Evolutionary conservation across 768 basidiomycete genomes (phyloP), one percentile per base, ranked within the genome.

Genomic region (Russula griseocarnosa): DNA sequence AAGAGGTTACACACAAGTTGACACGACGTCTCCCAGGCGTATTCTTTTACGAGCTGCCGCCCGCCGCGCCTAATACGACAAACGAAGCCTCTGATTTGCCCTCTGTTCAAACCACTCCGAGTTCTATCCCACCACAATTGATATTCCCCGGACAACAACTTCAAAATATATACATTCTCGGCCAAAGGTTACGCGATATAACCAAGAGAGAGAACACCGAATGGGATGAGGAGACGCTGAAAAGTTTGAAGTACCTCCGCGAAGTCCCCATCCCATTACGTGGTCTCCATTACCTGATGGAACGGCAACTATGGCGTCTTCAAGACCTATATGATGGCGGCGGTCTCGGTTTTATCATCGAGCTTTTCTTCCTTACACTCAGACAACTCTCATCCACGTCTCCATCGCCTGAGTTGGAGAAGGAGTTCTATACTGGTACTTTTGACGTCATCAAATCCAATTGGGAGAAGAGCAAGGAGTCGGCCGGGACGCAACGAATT

Each of bases 331-430:
- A 38, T 22, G 49, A 62, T 8, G 47, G 55, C 0, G 10, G 47
- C 11, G 49, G 61, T 30, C 47, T 62, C 5, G 47, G 61, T 0
- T 51, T 32, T 44, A 50, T 47, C 3, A 13, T 62, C 9, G 61
- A 62, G 16, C 61, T 62, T 16, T 56, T 55, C 47, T 62, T 62
- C 54, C 55, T 62, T n/a, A n/a, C 55, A 22, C 49, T 51, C 16
- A 50, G 55, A 51, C 47, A 62, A 46, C 28, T 51, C 24, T 22
- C 13, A 40, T 40, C 38, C 38, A 2, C 8, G 24, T 4, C 36
- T 5, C 22, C 38, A 28, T 60, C 38, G 8, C 1, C 24, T 28
- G 54, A 56, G 22, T 49, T 16, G 4, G 3, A 24, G 32, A 0
- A 5, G 3, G 51, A 40, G 5, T n/a, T 46, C 44, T 46, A 46